Evolutionary conservation across 75 land plant genomes (phyloP), one percentile per base, ranked within the genome.

Genomic region (Azolla pinnata): DNA sequence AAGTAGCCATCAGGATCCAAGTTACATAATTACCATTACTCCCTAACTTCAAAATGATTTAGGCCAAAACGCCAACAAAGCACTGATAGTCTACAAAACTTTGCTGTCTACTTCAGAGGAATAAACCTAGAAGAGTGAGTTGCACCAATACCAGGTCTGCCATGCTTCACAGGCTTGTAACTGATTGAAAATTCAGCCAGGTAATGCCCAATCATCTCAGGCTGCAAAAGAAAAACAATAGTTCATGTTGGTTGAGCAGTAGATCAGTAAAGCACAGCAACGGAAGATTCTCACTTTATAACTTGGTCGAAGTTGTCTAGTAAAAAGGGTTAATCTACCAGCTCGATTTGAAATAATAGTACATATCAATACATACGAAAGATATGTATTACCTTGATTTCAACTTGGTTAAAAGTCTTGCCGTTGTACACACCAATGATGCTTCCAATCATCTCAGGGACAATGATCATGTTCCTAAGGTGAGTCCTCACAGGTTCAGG

Each of bases 101-200:
- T n/a, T n/a, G n/a, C n/a, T n/a, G n/a, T n/a, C 42, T 38, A 90
- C 78, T 90, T 90, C 32, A 90, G 85, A 69, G 93, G 96, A 77
- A 90, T 90, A 67, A 90, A 90, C 78, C 95, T 80, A 0, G 96
- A 90, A 0, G 96, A 90, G 75, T 90, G 96, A 54, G 96, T 90
- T 33, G 96, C 96, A 73, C 96, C 96, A 72, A 90, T 84, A 78
- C 97, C 97, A 46, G 97, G 96, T 44, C 96, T 79, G 28, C 97
- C 97, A 26, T 91, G 97, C 84, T 91, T 91, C 19, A 91, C 97
- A 29, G 97, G 97, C 76, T 91, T 91, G 78, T 91, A 91, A 2
- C 84, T 79, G 70, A 91, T 91, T 8, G 97, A 91, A 65, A 91
- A 91, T 73, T 91, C 97, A 12, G 83, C 97, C 35, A 91, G 65